Conservation (phyloP, 768 basidiomycete species). For the Russula lepida region DNA sequence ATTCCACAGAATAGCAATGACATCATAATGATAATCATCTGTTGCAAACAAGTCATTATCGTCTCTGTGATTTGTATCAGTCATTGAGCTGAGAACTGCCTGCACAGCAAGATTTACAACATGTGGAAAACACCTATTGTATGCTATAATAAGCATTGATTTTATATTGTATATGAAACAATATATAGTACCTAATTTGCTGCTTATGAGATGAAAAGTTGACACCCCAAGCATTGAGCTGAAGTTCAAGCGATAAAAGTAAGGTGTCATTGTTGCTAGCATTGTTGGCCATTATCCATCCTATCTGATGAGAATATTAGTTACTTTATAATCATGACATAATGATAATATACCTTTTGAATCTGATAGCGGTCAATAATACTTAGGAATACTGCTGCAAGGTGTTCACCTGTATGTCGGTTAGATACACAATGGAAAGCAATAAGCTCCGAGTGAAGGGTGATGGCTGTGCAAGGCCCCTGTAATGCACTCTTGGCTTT, state of each 20-base stretch:
- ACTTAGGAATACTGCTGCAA: slow-evolving; percentile 14
- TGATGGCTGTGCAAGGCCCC: neutral
- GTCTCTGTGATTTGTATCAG: neutral
- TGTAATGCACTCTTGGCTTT: slow-evolving; percentile 4
- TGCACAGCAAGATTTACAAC: slow-evolving; percentile 16
- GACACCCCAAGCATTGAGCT: too few relatives aligned
- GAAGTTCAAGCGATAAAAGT: neutral
- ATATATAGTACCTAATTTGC: slow-evolving; percentile 17
- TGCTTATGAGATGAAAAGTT: neutral
- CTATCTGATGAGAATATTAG: slow-evolving; percentile 27
- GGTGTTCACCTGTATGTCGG: slow-evolving; percentile 32
- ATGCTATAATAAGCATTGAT: slow-evolving; percentile 13
- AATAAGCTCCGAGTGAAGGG: slow-evolving; percentile 26
- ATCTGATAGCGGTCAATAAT: too few relatives aligned
- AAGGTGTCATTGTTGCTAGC: slow-evolving; percentile 24
- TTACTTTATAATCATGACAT: too few relatives aligned
- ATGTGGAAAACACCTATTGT: slow-evolving; percentile 22
- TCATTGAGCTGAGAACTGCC: neutral
- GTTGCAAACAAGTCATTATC: too few relatives aligned
- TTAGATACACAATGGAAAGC: slow-evolving; percentile 33
- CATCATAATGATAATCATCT: too few relatives aligned
- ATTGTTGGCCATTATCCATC: slow-evolving; percentile 31
- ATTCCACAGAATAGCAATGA: too few relatives aligned
- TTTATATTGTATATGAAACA: neutral
- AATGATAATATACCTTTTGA: too few relatives aligned